Evolutionary conservation across 1,284 basidiomycete genomes (phyloP).

Genomic region (Pyrrhoderma noxium): DNA sequence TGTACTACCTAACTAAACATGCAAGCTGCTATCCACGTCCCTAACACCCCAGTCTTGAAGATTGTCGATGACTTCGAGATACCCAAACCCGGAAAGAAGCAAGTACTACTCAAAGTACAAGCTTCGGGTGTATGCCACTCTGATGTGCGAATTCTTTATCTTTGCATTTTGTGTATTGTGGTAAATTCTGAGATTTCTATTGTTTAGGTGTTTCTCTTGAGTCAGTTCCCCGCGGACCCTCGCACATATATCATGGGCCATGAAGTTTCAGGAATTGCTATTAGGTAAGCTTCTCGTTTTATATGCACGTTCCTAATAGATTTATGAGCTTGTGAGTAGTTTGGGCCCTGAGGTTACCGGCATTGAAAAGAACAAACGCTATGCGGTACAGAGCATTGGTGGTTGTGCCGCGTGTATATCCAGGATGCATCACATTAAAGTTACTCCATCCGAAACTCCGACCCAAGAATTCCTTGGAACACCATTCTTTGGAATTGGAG

Average conservation of each 20-base stretch:
- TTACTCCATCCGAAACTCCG: background rate
- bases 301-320: background rate
- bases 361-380: background rate
- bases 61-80: constrained; percentile 20
- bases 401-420: constrained; percentile 1
- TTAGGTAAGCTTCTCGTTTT: constrained; percentile 16
- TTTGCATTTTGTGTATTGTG: background rate
- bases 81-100: constrained; percentile 20
- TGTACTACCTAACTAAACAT: background rate
- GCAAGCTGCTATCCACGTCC: constrained; percentile 22
- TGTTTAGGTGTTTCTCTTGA: constrained; percentile 17
- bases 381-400: background rate
- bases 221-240: constrained; percentile 19
- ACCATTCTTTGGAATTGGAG: constrained; percentile 5
- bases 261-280: constrained; percentile 23
- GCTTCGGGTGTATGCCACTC: constrained; percentile 26
- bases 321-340: background rate
- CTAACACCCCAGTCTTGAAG: constrained; percentile 19
- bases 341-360: too few species aligned
- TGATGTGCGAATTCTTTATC: constrained; percentile 17
- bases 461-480: background rate
- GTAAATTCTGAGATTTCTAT: background rate
- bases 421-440: background rate
- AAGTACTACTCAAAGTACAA: constrained; percentile 26
- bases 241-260: constrained; percentile 26